Base-by-base conservation (phyloP, 495 filamentous ascomycete genomes). In the Penicillium simplicissimum region DNA sequence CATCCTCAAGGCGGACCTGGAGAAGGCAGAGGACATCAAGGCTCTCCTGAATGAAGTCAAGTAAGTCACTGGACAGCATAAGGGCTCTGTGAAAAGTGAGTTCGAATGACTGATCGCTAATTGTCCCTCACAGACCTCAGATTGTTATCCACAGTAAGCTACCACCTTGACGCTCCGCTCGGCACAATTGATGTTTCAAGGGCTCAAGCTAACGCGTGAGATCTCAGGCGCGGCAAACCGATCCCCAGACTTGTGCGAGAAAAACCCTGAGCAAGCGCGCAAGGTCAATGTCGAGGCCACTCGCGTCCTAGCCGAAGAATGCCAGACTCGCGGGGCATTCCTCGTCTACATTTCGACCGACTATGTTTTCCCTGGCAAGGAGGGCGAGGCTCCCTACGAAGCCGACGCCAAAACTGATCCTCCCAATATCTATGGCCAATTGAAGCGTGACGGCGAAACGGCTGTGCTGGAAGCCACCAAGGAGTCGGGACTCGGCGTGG, bases 321-420 rank as follows among this genome's bases (percentile, higher is more conserved):
- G 90, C 66, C 82, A 85, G 17, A 65, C 76, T 15, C 84, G 85
- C 11, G 74, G 73, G n/a, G 85, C 87, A 62, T 71, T 96, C 52
- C 81, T 96, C 34, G 85, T 97, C 70, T 96, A 96, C 80, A 96
- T 97, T 70, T 95, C 91, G 0, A 96, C 93, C 42, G 93, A 97
- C 78, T 97, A 97, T 72, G 92, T 97, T 45, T 97, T 97, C 70
- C 77, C 92, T 1, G 93, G 93, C 15, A 80, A 66, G 19, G 88
- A 87, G 34, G 90, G 92, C n/a, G 88, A 94, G 28, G 93, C 93
- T 13, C 93, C 93, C 4, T 97, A 97, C 71, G 85, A 88, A 66
- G 77, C 82, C 3, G 81, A 87, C 61, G 80, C 87, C 4, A 65
- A 77, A 21, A 83, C 90, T 0, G 77, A 81, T 4, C 92, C 93